Evolutionary conservation across 306 rosid genomes (phyloP).

Genomic region (Quercus berberidifolia): DNA sequence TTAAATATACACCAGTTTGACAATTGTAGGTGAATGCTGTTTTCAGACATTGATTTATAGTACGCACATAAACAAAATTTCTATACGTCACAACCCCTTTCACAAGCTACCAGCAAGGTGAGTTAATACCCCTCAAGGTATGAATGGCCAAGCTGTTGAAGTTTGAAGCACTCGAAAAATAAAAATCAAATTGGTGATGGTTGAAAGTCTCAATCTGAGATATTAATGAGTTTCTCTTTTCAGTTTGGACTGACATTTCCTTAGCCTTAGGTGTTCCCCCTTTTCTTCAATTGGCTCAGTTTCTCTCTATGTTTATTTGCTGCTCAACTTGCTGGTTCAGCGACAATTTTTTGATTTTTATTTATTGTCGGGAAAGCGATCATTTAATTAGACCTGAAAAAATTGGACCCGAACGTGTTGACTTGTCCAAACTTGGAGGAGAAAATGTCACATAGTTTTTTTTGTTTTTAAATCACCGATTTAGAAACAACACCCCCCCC

Average conservation of each 20-base stretch:
- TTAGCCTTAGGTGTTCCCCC: background rate
- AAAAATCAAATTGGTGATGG: slow-evolving; percentile 11
- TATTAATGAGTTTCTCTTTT: slow-evolving; percentile 15
- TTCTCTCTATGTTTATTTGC: slow-evolving; percentile 20
- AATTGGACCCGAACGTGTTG: too few relatives aligned
- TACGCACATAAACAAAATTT: slow-evolving; percentile 34
- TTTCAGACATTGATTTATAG: slow-evolving; percentile 65
- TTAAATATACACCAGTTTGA: slow-evolving; percentile 56
- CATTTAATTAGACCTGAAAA: background rate
- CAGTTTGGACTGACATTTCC: background rate
- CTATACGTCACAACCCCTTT: slow-evolving; percentile 31
- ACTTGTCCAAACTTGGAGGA: too few relatives aligned
- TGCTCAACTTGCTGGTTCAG: slow-evolving; percentile 33
- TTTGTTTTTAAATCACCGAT: too few relatives aligned
- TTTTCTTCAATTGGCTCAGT: slow-evolving; percentile 4
- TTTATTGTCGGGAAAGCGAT: slow-evolving; percentile 34
- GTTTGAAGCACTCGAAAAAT: too few relatives aligned
- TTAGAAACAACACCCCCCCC: too few relatives aligned
- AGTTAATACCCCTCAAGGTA: background rate
- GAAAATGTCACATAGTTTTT: too few relatives aligned
- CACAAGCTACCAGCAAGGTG: slow-evolving; percentile 31
- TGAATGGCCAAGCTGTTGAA: background rate
- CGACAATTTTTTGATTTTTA: slow-evolving; percentile 20
- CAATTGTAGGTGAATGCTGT: slow-evolving; percentile 72
- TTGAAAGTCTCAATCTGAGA: slow-evolving; percentile 23